A percentile compares a stretch with the other conserved stretches of the same genome.
Evolutionary conservation across 176 grass and related monocot genomes (phyloP).

Genomic region (Themeda triandra): DNA sequence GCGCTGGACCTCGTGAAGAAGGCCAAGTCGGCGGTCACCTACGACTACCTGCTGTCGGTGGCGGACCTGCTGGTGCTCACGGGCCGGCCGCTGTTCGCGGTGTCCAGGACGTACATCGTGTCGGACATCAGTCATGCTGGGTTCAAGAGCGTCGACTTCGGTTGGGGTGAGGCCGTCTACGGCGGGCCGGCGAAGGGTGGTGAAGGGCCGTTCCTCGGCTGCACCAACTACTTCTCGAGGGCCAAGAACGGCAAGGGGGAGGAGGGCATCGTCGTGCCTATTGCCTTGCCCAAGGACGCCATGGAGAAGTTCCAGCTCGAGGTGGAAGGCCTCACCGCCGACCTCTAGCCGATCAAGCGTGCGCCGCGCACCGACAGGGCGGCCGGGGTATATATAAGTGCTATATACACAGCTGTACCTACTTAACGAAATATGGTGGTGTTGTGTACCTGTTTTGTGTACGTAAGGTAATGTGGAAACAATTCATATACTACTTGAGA

Average conservation of each 20-base stretch:
- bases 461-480: too few species aligned
- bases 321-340: constrained; percentile 27
- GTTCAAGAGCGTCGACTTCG: constrained; percentile 66
- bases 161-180: constrained; percentile 57
- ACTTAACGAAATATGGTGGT: too few species aligned
- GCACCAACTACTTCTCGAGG: constrained; percentile 54
- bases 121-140: constrained; percentile 61
- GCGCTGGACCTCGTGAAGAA: constrained; percentile 62
- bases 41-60: constrained; percentile 67
- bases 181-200: constrained; percentile 65
- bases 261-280: constrained; percentile 52
- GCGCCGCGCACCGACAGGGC: not conserved
- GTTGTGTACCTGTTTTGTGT: too few species aligned
- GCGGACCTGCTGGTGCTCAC: constrained; percentile 55
- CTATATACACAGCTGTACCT: too few species aligned
- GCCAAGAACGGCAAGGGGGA: constrained; percentile 56
- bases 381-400: too few species aligned
- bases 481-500: too few species aligned
- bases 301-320: constrained; percentile 73
- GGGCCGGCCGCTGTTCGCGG: constrained; percentile 32
- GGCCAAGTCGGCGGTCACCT: constrained; percentile 53
- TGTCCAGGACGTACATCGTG: constrained; percentile 56
- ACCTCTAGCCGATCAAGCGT: not conserved
- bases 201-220: constrained; percentile 30
- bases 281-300: constrained; percentile 56